Evolutionary conservation across 352 stramenopile genomes (phyloP).

Genomic region (Phytophthora multivora): DNA sequence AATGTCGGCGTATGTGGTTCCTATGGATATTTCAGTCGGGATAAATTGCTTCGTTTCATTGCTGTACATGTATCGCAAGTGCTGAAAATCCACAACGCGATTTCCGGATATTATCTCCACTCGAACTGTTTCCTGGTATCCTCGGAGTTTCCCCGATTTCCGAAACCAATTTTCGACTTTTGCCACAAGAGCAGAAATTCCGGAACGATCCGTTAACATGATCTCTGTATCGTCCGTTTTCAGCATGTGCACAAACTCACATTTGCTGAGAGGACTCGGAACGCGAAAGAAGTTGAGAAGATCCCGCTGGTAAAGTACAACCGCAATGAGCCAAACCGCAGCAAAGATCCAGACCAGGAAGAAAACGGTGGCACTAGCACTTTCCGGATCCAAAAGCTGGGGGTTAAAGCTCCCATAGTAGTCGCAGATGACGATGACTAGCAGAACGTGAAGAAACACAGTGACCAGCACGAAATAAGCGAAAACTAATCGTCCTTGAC

Average conservation of each 20-base stretch:
- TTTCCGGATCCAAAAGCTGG: conserved; percentile 30
- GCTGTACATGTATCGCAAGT: conserved; percentile 53
- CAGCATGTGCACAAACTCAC: conserved; percentile 41
- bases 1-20: conserved; percentile 30
- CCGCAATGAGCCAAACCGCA: conserved; percentile 29
- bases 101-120: conserved; percentile 21
- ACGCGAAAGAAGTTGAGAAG: conserved; percentile 46
- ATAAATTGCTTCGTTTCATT: conserved; percentile 31
- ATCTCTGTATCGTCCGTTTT: conserved; percentile 40
- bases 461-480: conserved; percentile 28
- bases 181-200: conserved; percentile 34
- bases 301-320: conserved; percentile 28
- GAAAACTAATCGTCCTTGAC: conserved; percentile 22
- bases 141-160: conserved; percentile 13
- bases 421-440: conserved; percentile 44
- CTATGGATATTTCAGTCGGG: conserved; percentile 30
- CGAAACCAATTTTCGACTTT: conserved; percentile 34
- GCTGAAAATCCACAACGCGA: conserved; percentile 45
- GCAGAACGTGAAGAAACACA: conserved; percentile 25
- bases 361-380: conserved; percentile 34
- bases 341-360: conserved; percentile 42
- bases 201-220: conserved; percentile 31
- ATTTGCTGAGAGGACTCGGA: conserved; percentile 23
- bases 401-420: conserved; percentile 40
- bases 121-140: conserved; percentile 39